These are phyloP conservation scores for Colletotrichum noveboracense DNA, from an alignment of 2,329 filamentous ascomycete species.

Conservation along the genomic window DNA sequence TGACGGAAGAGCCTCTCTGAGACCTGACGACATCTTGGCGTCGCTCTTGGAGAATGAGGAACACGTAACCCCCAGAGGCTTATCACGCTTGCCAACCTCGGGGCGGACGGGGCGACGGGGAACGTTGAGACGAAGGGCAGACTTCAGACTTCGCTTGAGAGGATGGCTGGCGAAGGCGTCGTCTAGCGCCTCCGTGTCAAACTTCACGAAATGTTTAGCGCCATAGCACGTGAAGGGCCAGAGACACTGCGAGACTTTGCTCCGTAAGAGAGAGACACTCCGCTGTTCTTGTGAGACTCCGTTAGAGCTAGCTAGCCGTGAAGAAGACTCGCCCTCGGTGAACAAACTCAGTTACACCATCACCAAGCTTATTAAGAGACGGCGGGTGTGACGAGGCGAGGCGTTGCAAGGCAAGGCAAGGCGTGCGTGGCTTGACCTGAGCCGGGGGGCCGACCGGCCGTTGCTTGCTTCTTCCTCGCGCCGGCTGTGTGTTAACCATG, in stretches of 20 bases:
- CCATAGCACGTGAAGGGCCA: slow-evolving; percentile 4
- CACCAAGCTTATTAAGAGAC: background rate
- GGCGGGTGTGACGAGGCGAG: background rate
- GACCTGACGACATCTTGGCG: slow-evolving; percentile 5
- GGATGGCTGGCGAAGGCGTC: slow-evolving; percentile 15
- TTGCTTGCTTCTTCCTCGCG: slow-evolving; percentile 15
- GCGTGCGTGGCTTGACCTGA: background rate
- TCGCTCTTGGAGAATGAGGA: background rate
- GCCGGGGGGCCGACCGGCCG: background rate
- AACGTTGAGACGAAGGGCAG: slow-evolving; percentile 18
- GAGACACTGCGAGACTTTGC: background rate
- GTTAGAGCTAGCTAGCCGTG: background rate
- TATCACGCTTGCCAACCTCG: slow-evolving; percentile 2
- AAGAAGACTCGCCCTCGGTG: background rate
- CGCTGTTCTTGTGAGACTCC: background rate
- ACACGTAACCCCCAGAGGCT: background rate
- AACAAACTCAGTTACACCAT: background rate
- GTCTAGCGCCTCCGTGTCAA: slow-evolving; percentile 18
- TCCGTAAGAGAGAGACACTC: background rate
- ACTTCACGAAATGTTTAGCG: slow-evolving; percentile 3
- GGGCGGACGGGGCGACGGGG: background rate
- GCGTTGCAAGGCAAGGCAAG: background rate
- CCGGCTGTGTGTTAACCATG: background rate
- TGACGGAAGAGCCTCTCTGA: slow-evolving; percentile 15
- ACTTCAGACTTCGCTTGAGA: slow-evolving; percentile 13